Base-by-base conservation (phyloP, 2,329 filamentous ascomycete species). In the Aspergillus sergii region DNA sequence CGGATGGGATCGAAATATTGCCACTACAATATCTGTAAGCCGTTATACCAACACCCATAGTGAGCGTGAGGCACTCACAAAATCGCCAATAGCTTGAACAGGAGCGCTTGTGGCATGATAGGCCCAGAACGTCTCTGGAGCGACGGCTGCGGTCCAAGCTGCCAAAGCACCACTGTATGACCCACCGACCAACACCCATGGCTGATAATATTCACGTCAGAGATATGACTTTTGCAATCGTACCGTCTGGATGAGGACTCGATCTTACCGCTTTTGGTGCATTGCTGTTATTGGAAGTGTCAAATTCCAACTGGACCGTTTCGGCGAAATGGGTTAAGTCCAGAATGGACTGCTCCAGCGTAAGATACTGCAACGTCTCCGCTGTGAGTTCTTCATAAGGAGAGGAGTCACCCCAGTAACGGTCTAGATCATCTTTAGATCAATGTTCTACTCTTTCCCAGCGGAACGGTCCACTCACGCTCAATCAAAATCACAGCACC, bases 81-180 rank as follows among this genome's bases (percentile, higher is more conserved):
- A 87, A 72, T 88, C 79, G 28, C 81, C 80, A 39, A 88, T 81
- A 1, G 83, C 82, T 67, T 88, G 75, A 1, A 88, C 85, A 0
- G 84, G 83, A 0, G 82, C 86, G 70, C 82, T 85, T 34, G 83
- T 85, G 3, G 85, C 78, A 72, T 86, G 84, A 66, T 88, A 88
- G 1, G 85, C 85, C 85, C 85, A 88, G 73, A 86, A 85, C 0
- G 84, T 87, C 8, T 83, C 86, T 0, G 85, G 84, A 1, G 80
- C 75, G 2, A 82, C 75, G 14, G 81, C 82, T 41, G 83, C 83
- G 2, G 81, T 85, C 85, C 85, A 88, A 0, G 84, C 85, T 2
- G 84, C 73, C 19, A 88, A 75, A 6, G 85, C 84, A 46, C 85
- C 86, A 36, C 80, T 81, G 71, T 88, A 88, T 0, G 83, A 86